These are phyloP conservation scores for Suillus paluster DNA, from an alignment of 768 basidiomycete genomes.

Conservation along the genomic window DNA sequence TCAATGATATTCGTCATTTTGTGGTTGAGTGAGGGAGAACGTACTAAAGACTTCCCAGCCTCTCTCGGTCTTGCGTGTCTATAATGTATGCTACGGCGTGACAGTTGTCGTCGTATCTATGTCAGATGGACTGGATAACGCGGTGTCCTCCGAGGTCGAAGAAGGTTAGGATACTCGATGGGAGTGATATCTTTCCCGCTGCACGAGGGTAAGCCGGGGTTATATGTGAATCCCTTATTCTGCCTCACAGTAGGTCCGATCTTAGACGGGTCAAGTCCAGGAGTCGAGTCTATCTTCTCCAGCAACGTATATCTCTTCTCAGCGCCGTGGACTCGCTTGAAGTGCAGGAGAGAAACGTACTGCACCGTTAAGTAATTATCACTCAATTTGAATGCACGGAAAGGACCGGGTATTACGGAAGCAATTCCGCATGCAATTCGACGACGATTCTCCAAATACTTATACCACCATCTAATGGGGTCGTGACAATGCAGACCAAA, in stretches of 20 bases:
- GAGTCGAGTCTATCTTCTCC: slow-evolving; percentile 88
- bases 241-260: slow-evolving; percentile 97
- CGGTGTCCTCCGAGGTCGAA: slow-evolving; percentile 97
- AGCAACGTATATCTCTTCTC: slow-evolving; percentile 73
- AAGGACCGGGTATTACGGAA: too few relatives aligned
- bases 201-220: background rate
- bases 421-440: too few relatives aligned
- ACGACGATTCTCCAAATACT: too few relatives aligned
- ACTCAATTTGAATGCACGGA: too few relatives aligned
- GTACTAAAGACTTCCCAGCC: slow-evolving; percentile 98
- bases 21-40: slow-evolving; percentile 37
- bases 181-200: slow-evolving; percentile 94
- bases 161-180: slow-evolving; percentile 94
- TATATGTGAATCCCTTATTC: too few relatives aligned
- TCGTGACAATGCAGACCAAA: too few relatives aligned
- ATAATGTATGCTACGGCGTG: slow-evolving; percentile 97
- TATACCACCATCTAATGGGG: too few relatives aligned
- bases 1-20: too few relatives aligned
- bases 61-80: slow-evolving; percentile 88
- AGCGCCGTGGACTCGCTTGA: slow-evolving; percentile 9
- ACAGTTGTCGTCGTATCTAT: slow-evolving; percentile 92
- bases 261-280: slow-evolving; percentile 88
- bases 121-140: slow-evolving; percentile 94
- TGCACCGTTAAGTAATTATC: slow-evolving; percentile 88
- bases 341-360: slow-evolving; percentile 43